These are phyloP conservation scores for Macadamia integrifolia DNA, from an alignment of 164 flowering plant species.

Conservation along the genomic window DNA sequence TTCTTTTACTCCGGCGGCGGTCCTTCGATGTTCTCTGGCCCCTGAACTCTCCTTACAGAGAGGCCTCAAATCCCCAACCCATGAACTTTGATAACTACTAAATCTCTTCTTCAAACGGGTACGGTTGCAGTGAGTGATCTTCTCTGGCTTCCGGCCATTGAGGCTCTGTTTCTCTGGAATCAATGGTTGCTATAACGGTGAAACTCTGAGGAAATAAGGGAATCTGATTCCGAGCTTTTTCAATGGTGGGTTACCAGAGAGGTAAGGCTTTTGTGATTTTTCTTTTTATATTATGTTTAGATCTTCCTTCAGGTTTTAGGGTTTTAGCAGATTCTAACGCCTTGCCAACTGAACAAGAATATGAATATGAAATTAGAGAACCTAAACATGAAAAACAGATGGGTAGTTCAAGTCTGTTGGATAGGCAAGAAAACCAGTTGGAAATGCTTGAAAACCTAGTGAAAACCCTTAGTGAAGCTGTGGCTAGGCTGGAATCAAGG, in stretches of 20 bases:
- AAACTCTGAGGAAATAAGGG: not conserved
- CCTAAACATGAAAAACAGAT: slow-evolving; percentile 4
- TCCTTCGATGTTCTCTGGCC: no score
- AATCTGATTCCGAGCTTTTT: slow-evolving; percentile 5
- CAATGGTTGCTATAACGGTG: not conserved
- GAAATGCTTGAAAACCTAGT: slow-evolving; percentile 61
- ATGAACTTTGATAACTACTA: no score
- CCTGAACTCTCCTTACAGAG: no score
- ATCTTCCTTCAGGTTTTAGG: slow-evolving; percentile 8
- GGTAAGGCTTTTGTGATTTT: slow-evolving; percentile 39
- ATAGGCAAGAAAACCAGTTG: slow-evolving; percentile 43
- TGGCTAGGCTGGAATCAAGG: slow-evolving; percentile 50
- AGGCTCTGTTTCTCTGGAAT: not conserved
- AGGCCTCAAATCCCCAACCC: no score
- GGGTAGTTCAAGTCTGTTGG: slow-evolving; percentile 9
- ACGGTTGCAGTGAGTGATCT: no score
- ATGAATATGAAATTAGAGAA: not conserved
- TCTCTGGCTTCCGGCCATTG: no score
- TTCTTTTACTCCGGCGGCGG: no score
- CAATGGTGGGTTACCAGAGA: slow-evolving; percentile 31
- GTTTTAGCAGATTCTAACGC: slow-evolving; percentile 16
- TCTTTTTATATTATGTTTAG: slow-evolving; percentile 24
- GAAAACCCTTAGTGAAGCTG: slow-evolving; percentile 50
- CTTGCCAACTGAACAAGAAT: slow-evolving; percentile 11
- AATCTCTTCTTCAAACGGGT: no score